phyloP scores from a whole-genome alignment of 176 grass and related monocot genomes.

The Aegilops sharonensis region DNA sequence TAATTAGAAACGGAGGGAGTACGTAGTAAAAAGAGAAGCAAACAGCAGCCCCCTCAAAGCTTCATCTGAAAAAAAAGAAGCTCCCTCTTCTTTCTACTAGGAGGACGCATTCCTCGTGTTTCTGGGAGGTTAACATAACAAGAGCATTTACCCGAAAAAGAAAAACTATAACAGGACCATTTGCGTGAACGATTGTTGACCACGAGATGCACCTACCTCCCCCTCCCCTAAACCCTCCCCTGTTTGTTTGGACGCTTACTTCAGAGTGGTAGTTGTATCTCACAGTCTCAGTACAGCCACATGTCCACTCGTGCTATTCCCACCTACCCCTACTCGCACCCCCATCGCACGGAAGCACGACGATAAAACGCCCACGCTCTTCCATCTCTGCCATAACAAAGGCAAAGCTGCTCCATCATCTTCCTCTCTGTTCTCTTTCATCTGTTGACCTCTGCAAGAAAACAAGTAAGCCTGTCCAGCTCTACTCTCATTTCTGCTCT shows the following conservation, averaged over 20 bases:
- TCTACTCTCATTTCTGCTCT: background rate
- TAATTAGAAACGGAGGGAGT: too few relatives aligned
- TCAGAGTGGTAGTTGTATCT: constrained; percentile 7
- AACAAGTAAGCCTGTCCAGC: background rate
- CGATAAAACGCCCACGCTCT: constrained; percentile 9
- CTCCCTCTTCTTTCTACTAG: too few relatives aligned
- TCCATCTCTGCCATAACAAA: background rate
- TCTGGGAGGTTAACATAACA: too few relatives aligned
- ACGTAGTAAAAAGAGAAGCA: too few relatives aligned
- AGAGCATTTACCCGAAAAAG: too few relatives aligned
- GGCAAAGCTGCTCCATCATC: background rate
- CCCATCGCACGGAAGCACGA: background rate
- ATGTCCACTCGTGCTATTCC: background rate
- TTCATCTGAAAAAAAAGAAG: too few relatives aligned
- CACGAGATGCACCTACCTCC: constrained; percentile 13
- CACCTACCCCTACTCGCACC: background rate
- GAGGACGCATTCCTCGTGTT: too few relatives aligned
- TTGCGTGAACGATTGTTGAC: background rate
- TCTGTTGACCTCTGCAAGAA: background rate
- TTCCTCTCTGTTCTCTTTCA: background rate
- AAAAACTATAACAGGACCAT: too few relatives aligned
- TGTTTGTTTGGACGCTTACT: background rate
- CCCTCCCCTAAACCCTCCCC: background rate
- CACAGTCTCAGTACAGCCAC: background rate
- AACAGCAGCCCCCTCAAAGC: too few relatives aligned